phyloP scores from a whole-genome alignment of 306 rosid genomes.

The Cicer yamashitae region DNA sequence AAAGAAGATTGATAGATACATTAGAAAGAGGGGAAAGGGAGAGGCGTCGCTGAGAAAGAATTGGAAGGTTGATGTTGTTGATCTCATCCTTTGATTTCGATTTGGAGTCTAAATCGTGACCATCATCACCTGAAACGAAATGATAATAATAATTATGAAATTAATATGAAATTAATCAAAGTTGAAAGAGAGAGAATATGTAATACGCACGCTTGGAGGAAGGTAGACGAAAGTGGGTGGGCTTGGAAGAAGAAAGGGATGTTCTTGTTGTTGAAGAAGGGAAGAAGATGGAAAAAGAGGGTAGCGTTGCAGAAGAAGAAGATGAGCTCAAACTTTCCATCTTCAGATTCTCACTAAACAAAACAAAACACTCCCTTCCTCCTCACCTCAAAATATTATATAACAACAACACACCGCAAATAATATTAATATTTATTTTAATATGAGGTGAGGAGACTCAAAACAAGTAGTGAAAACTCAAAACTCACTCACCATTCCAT shows the following conservation, averaged over 20 bases:
- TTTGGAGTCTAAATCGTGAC: conserved; percentile 55
- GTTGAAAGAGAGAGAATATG: background rate
- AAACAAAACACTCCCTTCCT: background rate
- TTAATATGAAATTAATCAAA: background rate
- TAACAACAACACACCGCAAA: background rate
- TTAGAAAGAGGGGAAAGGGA: conserved; percentile 86
- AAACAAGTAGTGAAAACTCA: too few relatives aligned
- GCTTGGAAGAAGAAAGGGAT: conserved; percentile 40
- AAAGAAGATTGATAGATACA: conserved; percentile 45
- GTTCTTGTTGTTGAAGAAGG: conserved; percentile 33
- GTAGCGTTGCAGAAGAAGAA: conserved; percentile 55
- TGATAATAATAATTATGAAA: background rate
- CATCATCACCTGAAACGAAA: conserved; percentile 64
- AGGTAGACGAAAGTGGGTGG: conserved; percentile 52
- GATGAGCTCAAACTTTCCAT: conserved; percentile 71
- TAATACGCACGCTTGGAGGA: conserved; percentile 77
- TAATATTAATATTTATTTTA: background rate
- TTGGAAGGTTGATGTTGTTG: conserved; percentile 51
- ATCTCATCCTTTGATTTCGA: conserved; percentile 54
- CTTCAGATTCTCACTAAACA: background rate
- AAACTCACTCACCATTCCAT: too few relatives aligned
- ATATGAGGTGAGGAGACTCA: too few relatives aligned
- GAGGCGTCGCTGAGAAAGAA: conserved; percentile 62
- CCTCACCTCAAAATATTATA: background rate
- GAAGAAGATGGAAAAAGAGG: conserved; percentile 55